A percentile compares a stretch with the other conserved stretches of the same genome.
Evolutionary conservation across 202 grass and related monocot genomes (phyloP).

Genomic region (Thinopyrum obtusiflorum): DNA sequence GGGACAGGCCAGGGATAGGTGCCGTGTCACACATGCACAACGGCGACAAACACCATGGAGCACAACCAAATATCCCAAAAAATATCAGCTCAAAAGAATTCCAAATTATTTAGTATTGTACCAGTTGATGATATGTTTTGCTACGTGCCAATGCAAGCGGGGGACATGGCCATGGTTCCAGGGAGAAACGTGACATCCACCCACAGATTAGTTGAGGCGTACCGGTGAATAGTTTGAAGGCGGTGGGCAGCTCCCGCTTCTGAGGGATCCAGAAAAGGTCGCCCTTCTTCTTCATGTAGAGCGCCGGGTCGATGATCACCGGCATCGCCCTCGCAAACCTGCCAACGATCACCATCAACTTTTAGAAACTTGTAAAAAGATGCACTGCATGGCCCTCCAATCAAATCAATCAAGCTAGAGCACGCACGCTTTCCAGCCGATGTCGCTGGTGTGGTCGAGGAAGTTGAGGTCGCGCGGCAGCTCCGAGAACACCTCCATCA

Average conservation of each 20-base stretch:
- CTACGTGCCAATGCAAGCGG: background rate
- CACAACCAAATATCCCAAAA: background rate
- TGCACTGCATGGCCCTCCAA: background rate
- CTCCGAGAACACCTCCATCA: constrained; percentile 65
- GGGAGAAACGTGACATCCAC: background rate
- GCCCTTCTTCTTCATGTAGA: constrained; percentile 61
- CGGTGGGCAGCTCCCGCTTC: constrained; percentile 63
- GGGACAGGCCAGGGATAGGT: background rate
- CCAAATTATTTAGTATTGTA: too few relatives aligned
- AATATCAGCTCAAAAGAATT: too few relatives aligned
- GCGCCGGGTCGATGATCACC: constrained; percentile 78
- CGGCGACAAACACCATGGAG: background rate
- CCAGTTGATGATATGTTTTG: background rate
- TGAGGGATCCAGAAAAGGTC: constrained; percentile 78
- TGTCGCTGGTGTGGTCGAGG: constrained; percentile 75
- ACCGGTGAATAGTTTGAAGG: constrained; percentile 86
- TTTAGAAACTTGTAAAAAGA: background rate
- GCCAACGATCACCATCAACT: background rate
- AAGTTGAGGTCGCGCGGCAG: constrained; percentile 79
- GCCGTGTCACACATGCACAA: background rate
- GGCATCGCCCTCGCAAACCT: constrained; percentile 83
- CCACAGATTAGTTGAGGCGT: background rate
- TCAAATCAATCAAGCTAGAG: background rate
- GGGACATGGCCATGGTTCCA: background rate
- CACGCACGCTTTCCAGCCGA: constrained; percentile 77